Percentiles rank a stretch among this genome's conserved stretches.
Conservation (phyloP, 2,329 filamentous ascomycete species). For the Fusarium fujikuroi region DNA sequence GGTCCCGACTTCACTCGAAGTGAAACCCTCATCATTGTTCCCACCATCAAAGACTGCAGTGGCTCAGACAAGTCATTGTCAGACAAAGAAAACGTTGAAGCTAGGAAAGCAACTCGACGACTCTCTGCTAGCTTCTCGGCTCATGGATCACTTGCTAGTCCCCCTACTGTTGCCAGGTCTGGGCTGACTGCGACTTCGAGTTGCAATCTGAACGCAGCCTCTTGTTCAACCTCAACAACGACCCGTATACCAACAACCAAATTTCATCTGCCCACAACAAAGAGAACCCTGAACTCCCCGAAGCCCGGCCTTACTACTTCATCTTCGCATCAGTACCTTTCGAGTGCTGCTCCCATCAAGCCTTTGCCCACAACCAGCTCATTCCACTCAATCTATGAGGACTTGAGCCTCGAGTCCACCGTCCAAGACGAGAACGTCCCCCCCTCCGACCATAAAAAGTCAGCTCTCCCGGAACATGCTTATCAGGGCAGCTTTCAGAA, state of each 20-base stretch:
- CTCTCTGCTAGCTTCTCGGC: constrained; percentile 48
- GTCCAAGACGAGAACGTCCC: constrained; percentile 46
- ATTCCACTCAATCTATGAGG: neutral
- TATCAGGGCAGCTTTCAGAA: neutral
- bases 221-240: neutral
- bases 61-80: constrained; percentile 33
- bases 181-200: constrained; percentile 36
- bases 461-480: neutral
- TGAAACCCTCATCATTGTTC: constrained; percentile 49
- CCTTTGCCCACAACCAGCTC: constrained; percentile 29
- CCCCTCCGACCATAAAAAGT: constrained; percentile 8
- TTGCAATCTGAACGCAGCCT: neutral
- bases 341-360: constrained; percentile 4
- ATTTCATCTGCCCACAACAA: neutral
- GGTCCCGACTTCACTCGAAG: constrained; percentile 51
- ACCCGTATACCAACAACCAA: neutral
- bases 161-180: constrained; percentile 47
- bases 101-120: constrained; percentile 36
- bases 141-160: constrained; percentile 40
- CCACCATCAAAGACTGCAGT: constrained; percentile 50
- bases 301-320: constrained; percentile 44
- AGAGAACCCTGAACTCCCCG: constrained; percentile 12
- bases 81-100: constrained; percentile 5
- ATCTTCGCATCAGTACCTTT: constrained; percentile 24
- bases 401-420: constrained; percentile 4